Percentiles rank a stretch among this genome's conserved stretches.
phyloP scores from a whole-genome alignment of 805 yeast genomes.

The Nakazawaea wickerhamii region DNA sequence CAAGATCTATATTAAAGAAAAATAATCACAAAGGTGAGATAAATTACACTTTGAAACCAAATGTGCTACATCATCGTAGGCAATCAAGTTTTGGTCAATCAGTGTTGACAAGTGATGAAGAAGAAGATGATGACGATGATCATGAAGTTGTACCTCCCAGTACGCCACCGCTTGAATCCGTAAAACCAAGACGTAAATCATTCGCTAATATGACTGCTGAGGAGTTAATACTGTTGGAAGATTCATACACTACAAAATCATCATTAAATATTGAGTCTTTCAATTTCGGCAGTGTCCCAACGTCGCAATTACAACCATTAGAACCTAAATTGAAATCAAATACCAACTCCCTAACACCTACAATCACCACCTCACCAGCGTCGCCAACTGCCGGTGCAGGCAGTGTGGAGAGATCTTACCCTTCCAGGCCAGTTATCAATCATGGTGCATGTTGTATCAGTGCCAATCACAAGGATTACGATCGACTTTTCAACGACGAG shows the following conservation, averaged over 20 bases:
- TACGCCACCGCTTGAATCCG: not conserved
- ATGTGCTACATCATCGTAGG: not conserved
- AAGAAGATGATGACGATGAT: constrained; percentile 11
- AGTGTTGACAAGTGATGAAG: constrained; percentile 1
- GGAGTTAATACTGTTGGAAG: constrained; percentile 49
- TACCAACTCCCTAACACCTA: constrained; percentile 22
- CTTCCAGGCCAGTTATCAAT: constrained; percentile 27
- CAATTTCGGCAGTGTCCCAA: constrained; percentile 36
- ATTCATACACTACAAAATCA: constrained; percentile 37
- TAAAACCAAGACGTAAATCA: constrained; percentile 33
- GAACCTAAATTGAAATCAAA: constrained; percentile 4
- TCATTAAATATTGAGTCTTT: constrained; percentile 30
- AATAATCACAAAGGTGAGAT: constrained; percentile 18
- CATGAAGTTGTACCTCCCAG: constrained; percentile 1
- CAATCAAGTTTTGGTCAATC: not conserved
- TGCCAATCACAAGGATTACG: constrained; percentile 35
- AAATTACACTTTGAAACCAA: constrained; percentile 11
- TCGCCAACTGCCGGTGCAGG: constrained; percentile 20
- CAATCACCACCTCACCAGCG: constrained; percentile 33
- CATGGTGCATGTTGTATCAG: constrained; percentile 33
- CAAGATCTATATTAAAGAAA: constrained; percentile 36
- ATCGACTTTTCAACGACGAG: not conserved
- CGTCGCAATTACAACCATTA: not conserved
- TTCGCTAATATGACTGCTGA: constrained; percentile 48
- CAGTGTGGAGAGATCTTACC: constrained; percentile 17